A percentile compares a stretch with the other conserved stretches of the same genome.
These are phyloP conservation scores for Tricladium varicosporioides DNA, from an alignment of 2,329 filamentous ascomycete species.

Conservation along the genomic window DNA sequence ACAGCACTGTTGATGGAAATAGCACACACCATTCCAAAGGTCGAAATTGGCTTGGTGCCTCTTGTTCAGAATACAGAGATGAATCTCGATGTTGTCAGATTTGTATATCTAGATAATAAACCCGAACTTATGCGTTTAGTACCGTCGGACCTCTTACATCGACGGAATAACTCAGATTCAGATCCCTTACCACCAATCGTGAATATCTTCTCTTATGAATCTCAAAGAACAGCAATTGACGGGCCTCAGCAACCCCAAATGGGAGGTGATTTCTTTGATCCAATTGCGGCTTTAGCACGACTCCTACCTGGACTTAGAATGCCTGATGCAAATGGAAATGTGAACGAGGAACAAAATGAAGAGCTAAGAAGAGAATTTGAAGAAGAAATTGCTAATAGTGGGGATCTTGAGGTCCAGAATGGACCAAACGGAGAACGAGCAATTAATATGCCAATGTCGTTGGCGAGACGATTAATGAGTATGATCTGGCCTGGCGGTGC, in stretches of 20 bases:
- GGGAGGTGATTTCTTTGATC: conserved; percentile 21
- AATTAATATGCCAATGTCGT: conserved; percentile 5
- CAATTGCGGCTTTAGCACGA: conserved; percentile 27
- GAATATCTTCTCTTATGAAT: conserved; percentile 31
- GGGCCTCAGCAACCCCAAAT: neutral
- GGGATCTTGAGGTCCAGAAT: conserved; percentile 8
- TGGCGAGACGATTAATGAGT: conserved; percentile 21
- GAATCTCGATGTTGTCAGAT: conserved; percentile 32
- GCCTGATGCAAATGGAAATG: neutral
- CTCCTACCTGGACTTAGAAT: conserved; percentile 20
- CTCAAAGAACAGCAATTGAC: conserved; percentile 20
- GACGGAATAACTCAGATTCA: conserved; percentile 33
- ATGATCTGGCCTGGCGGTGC: conserved; percentile 21
- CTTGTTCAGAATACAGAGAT: conserved; percentile 25
- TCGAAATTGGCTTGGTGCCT: conserved; percentile 15
- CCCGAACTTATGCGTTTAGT: conserved; percentile 32
- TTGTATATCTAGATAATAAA: conserved; percentile 34
- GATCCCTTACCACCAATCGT: conserved; percentile 35
- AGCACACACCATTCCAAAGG: conserved; percentile 43
- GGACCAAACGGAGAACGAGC: neutral
- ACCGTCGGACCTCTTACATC: conserved; percentile 30
- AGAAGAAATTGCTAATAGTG: conserved; percentile 10
- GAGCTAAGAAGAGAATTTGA: conserved; percentile 2
- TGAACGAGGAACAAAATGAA: conserved; percentile 2
- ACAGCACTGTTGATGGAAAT: conserved; percentile 62